A percentile compares a stretch with the other conserved stretches of the same genome.
These are phyloP conservation scores for Tylopilus felleus DNA, from an alignment of 768 basidiomycete species.

Conservation along the genomic window DNA sequence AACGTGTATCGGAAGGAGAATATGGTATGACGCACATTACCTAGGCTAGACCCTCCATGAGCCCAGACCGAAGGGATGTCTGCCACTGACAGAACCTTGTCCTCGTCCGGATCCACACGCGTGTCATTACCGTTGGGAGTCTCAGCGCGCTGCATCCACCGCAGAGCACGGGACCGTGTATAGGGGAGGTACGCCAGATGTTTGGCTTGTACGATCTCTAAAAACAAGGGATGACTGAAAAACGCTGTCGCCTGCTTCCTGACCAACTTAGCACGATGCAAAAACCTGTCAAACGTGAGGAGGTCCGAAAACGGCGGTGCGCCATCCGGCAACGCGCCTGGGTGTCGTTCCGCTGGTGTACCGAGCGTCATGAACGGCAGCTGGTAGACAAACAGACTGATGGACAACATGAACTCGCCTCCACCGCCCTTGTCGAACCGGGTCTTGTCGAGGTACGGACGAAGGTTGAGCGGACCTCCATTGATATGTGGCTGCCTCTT, in stretches of 20 bases:
- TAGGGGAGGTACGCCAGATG: no score
- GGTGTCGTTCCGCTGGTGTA: not conserved
- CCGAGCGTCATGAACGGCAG: conserved; percentile 49
- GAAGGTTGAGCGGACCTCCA: conserved; percentile 48
- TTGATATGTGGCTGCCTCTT: conserved; percentile 47
- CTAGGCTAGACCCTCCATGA: conserved; percentile 24
- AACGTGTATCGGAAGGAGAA: no score
- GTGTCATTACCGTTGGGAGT: not conserved
- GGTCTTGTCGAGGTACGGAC: conserved; percentile 44
- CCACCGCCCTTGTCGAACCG: conserved; percentile 48
- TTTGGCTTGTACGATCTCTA: conserved; percentile 34
- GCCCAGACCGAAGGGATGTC: conserved; percentile 9
- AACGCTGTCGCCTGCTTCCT: conserved; percentile 34
- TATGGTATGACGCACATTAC: conserved; percentile 7
- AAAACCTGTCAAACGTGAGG: conserved; percentile 44
- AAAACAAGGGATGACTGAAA: conserved; percentile 44
- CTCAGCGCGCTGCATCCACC: not conserved
- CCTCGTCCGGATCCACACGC: no score
- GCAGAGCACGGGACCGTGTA: not conserved
- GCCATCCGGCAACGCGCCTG: not conserved
- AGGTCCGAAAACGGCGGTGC: conserved; percentile 41
- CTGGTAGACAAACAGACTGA: conserved; percentile 39
- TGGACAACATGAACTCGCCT: conserved; percentile 40
- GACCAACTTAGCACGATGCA: conserved; percentile 38
- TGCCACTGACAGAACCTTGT: conserved; percentile 1